Conservation (phyloP, 2,329 filamentous ascomycete genomes). For the Colletotrichum musicola region DNA sequence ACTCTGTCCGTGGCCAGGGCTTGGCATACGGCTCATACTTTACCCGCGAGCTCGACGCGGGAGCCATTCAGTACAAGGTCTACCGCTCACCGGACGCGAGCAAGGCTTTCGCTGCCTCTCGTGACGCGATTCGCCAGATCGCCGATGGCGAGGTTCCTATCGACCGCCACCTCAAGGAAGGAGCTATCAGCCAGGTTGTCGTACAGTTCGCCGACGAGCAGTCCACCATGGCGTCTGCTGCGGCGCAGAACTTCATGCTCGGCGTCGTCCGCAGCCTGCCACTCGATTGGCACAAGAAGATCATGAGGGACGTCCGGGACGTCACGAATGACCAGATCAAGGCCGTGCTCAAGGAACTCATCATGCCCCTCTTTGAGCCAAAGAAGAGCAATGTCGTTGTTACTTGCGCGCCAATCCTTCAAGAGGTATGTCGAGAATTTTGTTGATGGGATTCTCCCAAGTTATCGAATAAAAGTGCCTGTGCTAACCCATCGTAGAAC, state of each 20-base stretch:
- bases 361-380: constrained; percentile 85
- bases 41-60: constrained; percentile 80
- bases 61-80: constrained; percentile 85
- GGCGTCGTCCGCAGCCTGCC: constrained; percentile 83
- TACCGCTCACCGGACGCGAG: constrained; percentile 91
- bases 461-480: constrained; percentile 2
- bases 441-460: constrained; percentile 4
- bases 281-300: constrained; percentile 81
- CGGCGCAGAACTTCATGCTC: constrained; percentile 84
- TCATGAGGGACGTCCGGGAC: constrained; percentile 81
- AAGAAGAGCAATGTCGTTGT: constrained; percentile 87
- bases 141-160: constrained; percentile 78
- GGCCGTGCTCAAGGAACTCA: constrained; percentile 77
- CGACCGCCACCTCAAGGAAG: constrained; percentile 86
- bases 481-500: constrained; percentile 61
- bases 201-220: constrained; percentile 89
- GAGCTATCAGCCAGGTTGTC: constrained; percentile 90
- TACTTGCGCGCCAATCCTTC: constrained; percentile 87
- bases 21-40: constrained; percentile 92
- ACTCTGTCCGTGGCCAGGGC: constrained; percentile 90
- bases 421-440: constrained; percentile 73
- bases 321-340: constrained; percentile 84
- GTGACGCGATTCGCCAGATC: constrained; percentile 80
- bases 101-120: constrained; percentile 85
- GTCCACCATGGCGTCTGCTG: constrained; percentile 84